phyloP scores from a whole-genome alignment of 805 yeast genomes.

The Cyberlindnera suaveolens region DNA sequence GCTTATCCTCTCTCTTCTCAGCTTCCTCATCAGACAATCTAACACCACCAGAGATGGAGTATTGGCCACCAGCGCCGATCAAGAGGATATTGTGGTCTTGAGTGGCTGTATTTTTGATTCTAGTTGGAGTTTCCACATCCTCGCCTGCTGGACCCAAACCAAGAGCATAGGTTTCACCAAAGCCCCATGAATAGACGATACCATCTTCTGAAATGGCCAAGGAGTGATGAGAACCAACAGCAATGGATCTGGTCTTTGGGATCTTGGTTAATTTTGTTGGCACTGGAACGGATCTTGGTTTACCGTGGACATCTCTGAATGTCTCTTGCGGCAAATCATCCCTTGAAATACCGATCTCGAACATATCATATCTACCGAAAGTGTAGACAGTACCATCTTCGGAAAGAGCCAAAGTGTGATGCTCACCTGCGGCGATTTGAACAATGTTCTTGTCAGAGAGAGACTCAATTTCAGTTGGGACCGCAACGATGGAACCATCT shows the following conservation, averaged over 20 bases:
- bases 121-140: conserved; percentile 82
- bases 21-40: conserved; percentile 33
- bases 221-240: conserved; percentile 91
- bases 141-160: conserved; percentile 89
- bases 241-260: conserved; percentile 53
- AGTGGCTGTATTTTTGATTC: conserved; percentile 92
- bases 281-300: conserved; percentile 76
- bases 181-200: conserved; percentile 91
- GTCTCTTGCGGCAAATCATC: conserved; percentile 64
- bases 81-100: conserved; percentile 62
- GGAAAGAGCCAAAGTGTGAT: conserved; percentile 77
- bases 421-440: conserved; percentile 87
- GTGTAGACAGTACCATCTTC: conserved; percentile 67
- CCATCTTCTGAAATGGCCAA: conserved; percentile 84
- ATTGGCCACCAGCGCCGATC: conserved; percentile 96
- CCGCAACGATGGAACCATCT: conserved; percentile 76
- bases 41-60: conserved; percentile 81
- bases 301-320: conserved; percentile 73
- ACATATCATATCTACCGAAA: conserved; percentile 93
- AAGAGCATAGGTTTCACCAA: conserved; percentile 93
- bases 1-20: conserved; percentile 40
- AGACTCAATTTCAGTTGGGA: conserved; percentile 68
- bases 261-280: conserved; percentile 63
- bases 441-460: conserved; percentile 53
- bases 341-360: conserved; percentile 76